phyloP scores from a whole-genome alignment of 192 early-diverging fungal species.

The Glomus cerebriforme region DNA sequence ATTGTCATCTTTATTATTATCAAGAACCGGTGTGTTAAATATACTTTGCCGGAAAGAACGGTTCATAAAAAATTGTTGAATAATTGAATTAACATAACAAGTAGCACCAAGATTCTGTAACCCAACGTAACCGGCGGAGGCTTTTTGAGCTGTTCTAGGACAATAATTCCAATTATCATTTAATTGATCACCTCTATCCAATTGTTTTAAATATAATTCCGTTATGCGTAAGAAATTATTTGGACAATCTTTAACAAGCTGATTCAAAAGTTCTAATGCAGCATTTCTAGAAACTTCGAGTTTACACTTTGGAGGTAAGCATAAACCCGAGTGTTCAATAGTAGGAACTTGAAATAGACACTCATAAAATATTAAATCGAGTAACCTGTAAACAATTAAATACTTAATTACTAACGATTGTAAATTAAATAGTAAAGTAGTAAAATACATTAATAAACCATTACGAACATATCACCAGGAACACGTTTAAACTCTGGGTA shows the following conservation, averaged over 20 bases:
- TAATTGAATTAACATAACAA: constrained; percentile 62
- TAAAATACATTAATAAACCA: constrained; percentile 16
- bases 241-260: constrained; percentile 33
- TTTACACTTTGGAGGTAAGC: constrained; percentile 42
- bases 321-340: neutral
- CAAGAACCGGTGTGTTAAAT: constrained; percentile 46
- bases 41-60: constrained; percentile 49
- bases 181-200: constrained; percentile 44
- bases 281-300: constrained; percentile 43
- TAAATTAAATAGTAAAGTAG: neutral
- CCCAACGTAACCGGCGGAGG: constrained; percentile 51
- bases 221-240: constrained; percentile 39
- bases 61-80: constrained; percentile 67
- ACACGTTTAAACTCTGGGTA: constrained; percentile 32
- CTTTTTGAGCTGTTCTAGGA: constrained; percentile 43
- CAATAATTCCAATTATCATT: constrained; percentile 50
- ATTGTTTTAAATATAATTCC: constrained; percentile 38
- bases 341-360: constrained; percentile 43
- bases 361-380: constrained; percentile 41
- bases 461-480: constrained; percentile 26
- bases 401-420: neutral
- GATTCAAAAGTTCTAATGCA: constrained; percentile 42
- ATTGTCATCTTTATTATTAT: constrained; percentile 43
- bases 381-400: neutral
- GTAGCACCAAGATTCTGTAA: constrained; percentile 65